Evolutionary conservation across 106 monocot genomes (phyloP).

Genomic region (Dioscorea dumetorum): DNA sequence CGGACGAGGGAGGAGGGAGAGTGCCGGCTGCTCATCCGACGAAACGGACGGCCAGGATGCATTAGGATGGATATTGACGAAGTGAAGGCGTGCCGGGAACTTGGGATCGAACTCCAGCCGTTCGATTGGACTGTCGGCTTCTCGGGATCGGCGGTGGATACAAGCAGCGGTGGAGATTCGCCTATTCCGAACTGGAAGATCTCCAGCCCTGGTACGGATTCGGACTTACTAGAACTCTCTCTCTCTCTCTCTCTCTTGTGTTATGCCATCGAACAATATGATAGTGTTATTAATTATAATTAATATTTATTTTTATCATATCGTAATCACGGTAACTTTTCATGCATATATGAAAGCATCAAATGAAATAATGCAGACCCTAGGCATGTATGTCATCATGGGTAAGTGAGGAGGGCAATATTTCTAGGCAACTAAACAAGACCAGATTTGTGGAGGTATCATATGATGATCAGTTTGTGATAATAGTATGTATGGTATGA

Average conservation of each 20-base stretch:
- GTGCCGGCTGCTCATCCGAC: conserved; percentile 1
- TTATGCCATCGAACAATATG: no score
- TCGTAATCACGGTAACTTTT: no score
- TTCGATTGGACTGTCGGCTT: conserved; percentile 20
- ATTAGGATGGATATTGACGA: conserved; percentile 26
- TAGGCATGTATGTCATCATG: no score
- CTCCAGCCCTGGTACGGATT: conserved; percentile 16
- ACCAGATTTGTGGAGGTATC: no score
- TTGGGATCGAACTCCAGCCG: conserved; percentile 16
- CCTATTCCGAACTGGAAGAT: conserved; percentile 13
- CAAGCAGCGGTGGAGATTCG: conserved; percentile 31
- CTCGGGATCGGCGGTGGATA: conserved; percentile 12
- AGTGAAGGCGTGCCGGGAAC: conserved; percentile 24
- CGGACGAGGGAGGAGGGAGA: not conserved
- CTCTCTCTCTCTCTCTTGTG: no score
- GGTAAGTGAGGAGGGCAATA: no score
- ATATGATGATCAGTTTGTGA: no score
- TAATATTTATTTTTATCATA: no score
- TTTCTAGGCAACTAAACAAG: no score
- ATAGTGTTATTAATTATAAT: no score
- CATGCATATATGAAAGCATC: not conserved
- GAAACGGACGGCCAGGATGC: not conserved
- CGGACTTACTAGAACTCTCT: no score
- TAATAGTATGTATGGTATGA: not conserved
- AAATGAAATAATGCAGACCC: not conserved